phyloP scores from a whole-genome alignment of 2,329 filamentous ascomycete species.

The Truncatella angustata region DNA sequence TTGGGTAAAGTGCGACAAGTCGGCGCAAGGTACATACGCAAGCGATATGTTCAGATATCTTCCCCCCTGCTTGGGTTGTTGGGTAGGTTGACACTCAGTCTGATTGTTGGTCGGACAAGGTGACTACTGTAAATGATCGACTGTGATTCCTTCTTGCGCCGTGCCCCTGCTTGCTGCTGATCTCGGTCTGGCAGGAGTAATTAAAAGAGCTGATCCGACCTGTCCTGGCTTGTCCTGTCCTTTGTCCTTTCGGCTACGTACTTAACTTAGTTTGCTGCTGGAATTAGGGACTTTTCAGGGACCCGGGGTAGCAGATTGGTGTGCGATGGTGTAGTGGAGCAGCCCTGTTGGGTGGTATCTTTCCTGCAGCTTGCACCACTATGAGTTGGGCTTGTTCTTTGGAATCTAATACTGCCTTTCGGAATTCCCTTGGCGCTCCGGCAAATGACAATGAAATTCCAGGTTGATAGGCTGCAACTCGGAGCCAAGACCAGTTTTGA shows the following conservation, averaged over 20 bases:
- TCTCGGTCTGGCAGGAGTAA: too few relatives aligned
- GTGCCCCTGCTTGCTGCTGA: background rate
- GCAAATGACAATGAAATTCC: background rate
- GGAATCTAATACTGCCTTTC: background rate
- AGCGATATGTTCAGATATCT: background rate
- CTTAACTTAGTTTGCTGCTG: background rate
- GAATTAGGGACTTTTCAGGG: background rate
- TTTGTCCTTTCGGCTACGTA: too few relatives aligned
- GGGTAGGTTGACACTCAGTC: background rate
- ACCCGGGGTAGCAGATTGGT: background rate
- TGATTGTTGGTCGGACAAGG: background rate
- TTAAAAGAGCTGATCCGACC: too few relatives aligned
- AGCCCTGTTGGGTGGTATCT: background rate
- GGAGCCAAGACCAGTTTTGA: background rate
- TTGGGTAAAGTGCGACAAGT: background rate
- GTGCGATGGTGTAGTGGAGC: constrained; percentile 1
- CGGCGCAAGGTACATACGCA: background rate
- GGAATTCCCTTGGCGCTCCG: background rate
- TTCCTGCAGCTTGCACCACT: background rate
- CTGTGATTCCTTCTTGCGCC: background rate
- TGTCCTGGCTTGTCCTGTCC: too few relatives aligned
- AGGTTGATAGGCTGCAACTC: background rate
- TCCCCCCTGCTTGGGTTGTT: background rate
- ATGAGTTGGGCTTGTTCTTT: background rate
- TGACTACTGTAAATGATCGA: background rate